phyloP scores from a whole-genome alignment of 2,329 filamentous ascomycete genomes.

The Chaetomium strumarium region DNA sequence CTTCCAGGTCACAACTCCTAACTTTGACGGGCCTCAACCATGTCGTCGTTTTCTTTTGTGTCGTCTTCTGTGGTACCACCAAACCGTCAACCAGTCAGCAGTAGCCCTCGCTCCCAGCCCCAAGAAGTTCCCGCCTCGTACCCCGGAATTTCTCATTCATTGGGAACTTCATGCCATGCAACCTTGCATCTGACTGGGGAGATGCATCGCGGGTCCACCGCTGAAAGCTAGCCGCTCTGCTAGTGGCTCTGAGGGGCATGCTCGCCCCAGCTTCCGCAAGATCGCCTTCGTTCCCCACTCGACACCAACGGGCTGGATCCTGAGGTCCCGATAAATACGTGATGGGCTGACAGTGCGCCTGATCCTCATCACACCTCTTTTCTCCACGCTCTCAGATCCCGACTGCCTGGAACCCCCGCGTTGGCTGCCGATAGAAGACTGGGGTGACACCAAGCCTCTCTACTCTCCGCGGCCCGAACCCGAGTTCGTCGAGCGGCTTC shows the following conservation, averaged over 20 bases:
- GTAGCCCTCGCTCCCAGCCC: background rate
- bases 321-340: conserved; percentile 20
- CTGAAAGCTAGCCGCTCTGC: conserved; percentile 1
- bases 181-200: conserved; percentile 9
- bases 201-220: background rate
- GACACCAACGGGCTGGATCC: conserved; percentile 24
- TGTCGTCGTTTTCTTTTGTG: no score
- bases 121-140: conserved; percentile 2
- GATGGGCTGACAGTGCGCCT: conserved; percentile 8
- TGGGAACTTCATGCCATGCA: conserved; percentile 9
- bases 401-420: conserved; percentile 20
- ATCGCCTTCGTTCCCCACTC: conserved; percentile 23
- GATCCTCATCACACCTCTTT: conserved; percentile 13
- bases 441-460: conserved; percentile 1
- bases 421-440: background rate
- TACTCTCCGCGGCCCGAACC: background rate
- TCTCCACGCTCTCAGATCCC: conserved; percentile 13
- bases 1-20: no score
- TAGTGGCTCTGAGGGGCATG: background rate
- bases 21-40: no score
- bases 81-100: conserved; percentile 8
- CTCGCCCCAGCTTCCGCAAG: conserved; percentile 12
- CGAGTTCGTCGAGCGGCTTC: background rate
- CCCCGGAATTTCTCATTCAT: conserved; percentile 9
- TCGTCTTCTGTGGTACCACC: conserved; percentile 6